Evolutionary conservation across 1,284 basidiomycete genomes (phyloP), one percentile per base, ranked within the genome.

Genomic region (Melampsora larici-populina): DNA sequence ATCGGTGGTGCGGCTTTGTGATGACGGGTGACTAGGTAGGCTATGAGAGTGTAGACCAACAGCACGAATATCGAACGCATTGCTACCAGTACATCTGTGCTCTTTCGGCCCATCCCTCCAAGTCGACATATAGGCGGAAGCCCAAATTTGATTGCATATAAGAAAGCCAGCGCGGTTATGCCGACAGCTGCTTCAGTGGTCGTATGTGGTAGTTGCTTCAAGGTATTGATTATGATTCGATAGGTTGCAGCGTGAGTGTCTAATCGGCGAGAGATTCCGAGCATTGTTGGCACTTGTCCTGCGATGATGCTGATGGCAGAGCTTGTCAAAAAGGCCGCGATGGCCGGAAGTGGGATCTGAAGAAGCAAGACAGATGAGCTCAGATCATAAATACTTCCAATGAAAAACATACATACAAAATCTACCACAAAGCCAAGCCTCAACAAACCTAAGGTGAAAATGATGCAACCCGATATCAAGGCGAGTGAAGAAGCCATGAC

Each of bases 171-270:
- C 3, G 91, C 92, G 26, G 90, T 86, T 4, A 97, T 84, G 78
- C 96, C 96, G 84, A 92, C 96, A 0, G 95, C 94, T 0, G 95
- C 94, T 83, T 98, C 93, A 78, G 92, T 86, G 64, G 85, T 87
- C 2, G 91, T 89, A 40, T 86, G 80, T 0, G 89, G 90, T 58
- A 99, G 86, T 76, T 90, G 88, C 85, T 94, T 96, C 80, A 98
- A 86, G 1, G 91, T 92, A 84, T 97, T 91, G 85, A 98, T 97
- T 82, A 94, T 90, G 81, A 98, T 92, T 78, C 87, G 82, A 86
- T 92, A 99, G 0, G 94, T 92, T 2, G 92, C 86, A 7, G 89
- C 93, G 70, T 92, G 89, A 24, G 94, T 95, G 81, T 83, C 88
- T 83, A 96, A 92, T 31, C 90, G 89, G 79, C 84, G 85, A 21